Base-by-base conservation (phyloP, 1,284 basidiomycete genomes). In the Peniophora sp. region DNA sequence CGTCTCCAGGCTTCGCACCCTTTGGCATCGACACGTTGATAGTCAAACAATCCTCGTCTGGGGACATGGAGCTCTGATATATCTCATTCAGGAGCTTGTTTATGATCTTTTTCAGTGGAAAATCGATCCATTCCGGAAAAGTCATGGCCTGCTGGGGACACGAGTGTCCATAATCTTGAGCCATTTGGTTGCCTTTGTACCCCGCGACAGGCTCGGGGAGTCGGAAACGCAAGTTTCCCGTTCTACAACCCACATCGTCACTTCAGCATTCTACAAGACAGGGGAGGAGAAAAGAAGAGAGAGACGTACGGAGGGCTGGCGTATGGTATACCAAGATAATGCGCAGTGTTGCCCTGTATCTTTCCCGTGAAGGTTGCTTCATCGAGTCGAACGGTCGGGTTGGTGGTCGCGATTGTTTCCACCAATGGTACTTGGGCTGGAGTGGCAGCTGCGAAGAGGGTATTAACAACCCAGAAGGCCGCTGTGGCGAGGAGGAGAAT, bases 11-110 rank as follows among this genome's bases (percentile, higher is more conserved):
- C 0, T 53, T 54, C 1, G 60, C 52, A 10, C 50, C 54, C 2
- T 55, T 52, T 1, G 73, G 68, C 1, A 61, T 62, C 24, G 69
- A 57, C 9, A 79, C 65, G 53, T 78, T 78, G 49, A 77, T 45
- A 23, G 66, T 68, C 17, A 79, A 59, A 55, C 61, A 63, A 36
- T 63, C 58, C 43, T 63, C 62, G 41, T 53, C 53, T 19, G 54
- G 38, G 2, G 56, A 53, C 2, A 51, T 50, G 19, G 52, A 2
- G 2, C 10, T 16, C 0, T 52, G 48, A 14, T 49, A 53, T 25
- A 58, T 16, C 11, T 3, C 27, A 35, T 46, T 25, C 23, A 58
- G 50, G 16, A 49, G 34, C 0, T 0, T 3, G n/a, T 48, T 34
- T 6, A 57, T n/a, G 27, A 44, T 17, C 19, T 50, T 27, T 9